Base-by-base conservation (phyloP, 2,329 filamentous ascomycete species). In the Penicillium occitanis region DNA sequence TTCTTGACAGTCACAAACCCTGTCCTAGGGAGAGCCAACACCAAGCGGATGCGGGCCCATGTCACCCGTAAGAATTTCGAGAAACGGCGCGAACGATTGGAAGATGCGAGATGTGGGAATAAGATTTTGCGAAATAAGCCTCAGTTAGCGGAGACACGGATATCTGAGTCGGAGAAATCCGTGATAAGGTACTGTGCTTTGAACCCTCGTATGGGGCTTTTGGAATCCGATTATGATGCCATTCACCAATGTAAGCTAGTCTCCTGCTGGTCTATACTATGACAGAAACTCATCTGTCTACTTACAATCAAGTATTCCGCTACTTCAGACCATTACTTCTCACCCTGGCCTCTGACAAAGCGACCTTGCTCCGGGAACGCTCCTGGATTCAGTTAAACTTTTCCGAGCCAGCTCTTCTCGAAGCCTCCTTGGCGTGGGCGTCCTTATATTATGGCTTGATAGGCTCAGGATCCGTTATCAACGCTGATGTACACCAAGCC, bases 301-400 rank as follows among this genome's bases (percentile, higher is more conserved):
- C 13, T 3, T 22, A 22, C 4, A 11, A 48, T 13, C 8, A 22
- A 48, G 44, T 48, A 48, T 48, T 48, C n/a, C 44, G 44, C 19
- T 22, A 48, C 19, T 48, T 48, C 19, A 48, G 19, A 22, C 44
- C 44, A 11, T 48, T 40, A 37, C 55, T 40, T 40, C 33, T 59
- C 55, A 37, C 55, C 2, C 8, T 59, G n/a, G 19, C 55, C 7
- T 19, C 55, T 19, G 55, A 59, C 55, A 37, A 59, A 40, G 55
- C 55, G 13, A 59, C 55, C n/a, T 25, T 59, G 55, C 33, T 42
- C 33, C 55, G 55, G 40, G 55, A 59, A 59, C 33, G 55, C 10
- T 59, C 55, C 17, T 40, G 61, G 61, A 40, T 63, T 5, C 48
- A 51, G 33, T 28, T 59, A n/a, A 59, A 59, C 22, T 59, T 37